Conservation (phyloP, 805 yeast genomes). For the Monosporozyma siamensis region DNA sequence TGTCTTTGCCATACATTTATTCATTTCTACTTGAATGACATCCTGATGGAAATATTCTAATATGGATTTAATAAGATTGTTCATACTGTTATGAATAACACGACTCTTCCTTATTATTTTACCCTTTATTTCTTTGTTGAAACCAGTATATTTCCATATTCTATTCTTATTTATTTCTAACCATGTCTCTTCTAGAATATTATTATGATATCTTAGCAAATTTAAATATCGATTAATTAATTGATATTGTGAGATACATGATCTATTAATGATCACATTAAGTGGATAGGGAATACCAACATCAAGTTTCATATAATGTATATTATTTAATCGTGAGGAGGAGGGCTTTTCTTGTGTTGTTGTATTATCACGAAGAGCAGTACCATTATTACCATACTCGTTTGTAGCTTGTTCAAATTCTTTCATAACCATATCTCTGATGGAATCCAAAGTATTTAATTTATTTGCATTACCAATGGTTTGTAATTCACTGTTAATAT, state of each 20-base stretch:
- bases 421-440: slow-evolving; percentile 37
- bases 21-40: slow-evolving; percentile 19
- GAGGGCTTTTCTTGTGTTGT: too few relatives aligned
- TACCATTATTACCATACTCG: neutral
- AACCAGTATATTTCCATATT: slow-evolving; percentile 55
- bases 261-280: slow-evolving; percentile 61
- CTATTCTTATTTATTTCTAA: slow-evolving; percentile 45
- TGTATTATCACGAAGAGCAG: too few relatives aligned
- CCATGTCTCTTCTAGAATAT: slow-evolving; percentile 60
- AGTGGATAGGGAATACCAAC: slow-evolving; percentile 78
- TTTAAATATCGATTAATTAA: slow-evolving; percentile 63
- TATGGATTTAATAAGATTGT: slow-evolving; percentile 19
- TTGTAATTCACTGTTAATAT: slow-evolving; percentile 6
- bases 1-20: neutral
- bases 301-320: slow-evolving; percentile 47
- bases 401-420: slow-evolving; percentile 24
- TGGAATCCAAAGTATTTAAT: slow-evolving; percentile 27
- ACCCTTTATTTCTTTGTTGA: slow-evolving; percentile 35
- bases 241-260: slow-evolving; percentile 70
- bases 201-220: slow-evolving; percentile 52
- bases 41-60: slow-evolving; percentile 21
- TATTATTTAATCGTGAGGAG: slow-evolving; percentile 30
- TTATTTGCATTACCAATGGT: slow-evolving; percentile 1
- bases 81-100: slow-evolving; percentile 42
- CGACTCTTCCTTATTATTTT: slow-evolving; percentile 50